These are phyloP conservation scores for Apiotrichum laibachii DNA, from an alignment of 1,284 basidiomycete species.

Conservation along the genomic window DNA sequence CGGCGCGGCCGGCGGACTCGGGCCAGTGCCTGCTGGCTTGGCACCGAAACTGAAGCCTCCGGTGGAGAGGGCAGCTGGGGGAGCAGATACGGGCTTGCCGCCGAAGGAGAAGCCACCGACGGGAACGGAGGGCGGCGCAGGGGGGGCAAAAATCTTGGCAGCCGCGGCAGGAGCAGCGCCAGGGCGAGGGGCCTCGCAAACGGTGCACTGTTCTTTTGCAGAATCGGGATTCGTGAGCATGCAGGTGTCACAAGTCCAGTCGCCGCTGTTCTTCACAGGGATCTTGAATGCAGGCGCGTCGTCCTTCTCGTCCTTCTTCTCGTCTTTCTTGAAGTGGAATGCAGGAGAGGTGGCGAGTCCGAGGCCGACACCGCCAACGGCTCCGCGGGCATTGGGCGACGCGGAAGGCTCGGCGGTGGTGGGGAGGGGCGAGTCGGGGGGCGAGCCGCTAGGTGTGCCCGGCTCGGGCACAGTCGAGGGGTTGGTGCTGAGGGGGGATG, in stretches of 20 bases:
- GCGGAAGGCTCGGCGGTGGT: not conserved
- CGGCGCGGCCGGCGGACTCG: slow-evolving; percentile 5
- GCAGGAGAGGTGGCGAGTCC: slow-evolving; percentile 5
- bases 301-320: slow-evolving; percentile 7
- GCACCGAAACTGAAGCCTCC: slow-evolving; percentile 1
- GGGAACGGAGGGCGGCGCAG: slow-evolving; percentile 6
- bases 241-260: slow-evolving; percentile 57
- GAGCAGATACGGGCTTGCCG: not conserved
- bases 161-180: slow-evolving; percentile 19
- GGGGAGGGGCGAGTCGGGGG: slow-evolving; percentile 24
- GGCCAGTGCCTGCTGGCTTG: slow-evolving; percentile 1
- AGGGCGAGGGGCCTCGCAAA: slow-evolving; percentile 56
- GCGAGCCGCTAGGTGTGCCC: slow-evolving; percentile 13
- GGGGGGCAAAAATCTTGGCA: not conserved
- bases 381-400: not conserved
- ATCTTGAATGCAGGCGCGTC: slow-evolving; percentile 2
- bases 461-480: slow-evolving; percentile 16
- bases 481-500: slow-evolving; percentile 40
- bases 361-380: slow-evolving; percentile 9
- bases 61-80: not conserved
- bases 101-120: slow-evolving; percentile 4
- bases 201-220: slow-evolving; percentile 55
- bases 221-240: slow-evolving; percentile 55
- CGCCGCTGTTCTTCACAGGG: not conserved
- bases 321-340: slow-evolving; percentile 9